phyloP scores from a whole-genome alignment of 202 grass and related monocot genomes.

The Elaeis oleifera region DNA sequence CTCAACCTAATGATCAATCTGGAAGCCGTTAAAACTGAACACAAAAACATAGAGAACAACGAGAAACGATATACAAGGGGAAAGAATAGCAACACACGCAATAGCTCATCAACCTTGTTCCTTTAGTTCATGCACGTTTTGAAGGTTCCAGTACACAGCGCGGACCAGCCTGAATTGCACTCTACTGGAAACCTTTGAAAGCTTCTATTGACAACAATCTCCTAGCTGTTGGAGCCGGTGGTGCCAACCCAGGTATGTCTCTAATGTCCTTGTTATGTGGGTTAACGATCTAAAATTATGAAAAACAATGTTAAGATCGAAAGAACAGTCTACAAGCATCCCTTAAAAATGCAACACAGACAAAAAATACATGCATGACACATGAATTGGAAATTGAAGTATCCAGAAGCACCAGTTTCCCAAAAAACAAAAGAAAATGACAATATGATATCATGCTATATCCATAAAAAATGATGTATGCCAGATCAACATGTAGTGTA shows the following conservation, averaged over 20 bases:
- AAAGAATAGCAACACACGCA: slow-evolving; percentile 18
- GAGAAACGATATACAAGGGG: slow-evolving; percentile 13
- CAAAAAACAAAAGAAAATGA: too few relatives aligned
- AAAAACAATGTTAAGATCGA: neutral
- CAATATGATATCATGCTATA: too few relatives aligned
- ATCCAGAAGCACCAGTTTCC: too few relatives aligned
- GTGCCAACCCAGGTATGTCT: slow-evolving; percentile 82
- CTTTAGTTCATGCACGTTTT: slow-evolving; percentile 11
- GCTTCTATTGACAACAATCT: slow-evolving; percentile 49
- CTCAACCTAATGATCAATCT: slow-evolving; percentile 22
- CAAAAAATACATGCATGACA: too few relatives aligned
- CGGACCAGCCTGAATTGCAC: slow-evolving; percentile 3
- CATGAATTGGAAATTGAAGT: too few relatives aligned
- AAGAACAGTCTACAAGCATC: neutral
- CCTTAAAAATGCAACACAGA: neutral
- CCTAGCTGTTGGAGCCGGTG: slow-evolving; percentile 60
- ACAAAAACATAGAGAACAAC: neutral
- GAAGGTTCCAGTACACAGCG: slow-evolving; percentile 12
- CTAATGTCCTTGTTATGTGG: slow-evolving; percentile 76
- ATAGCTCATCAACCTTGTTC: slow-evolving; percentile 4
- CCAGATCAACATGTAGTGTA: too few relatives aligned
- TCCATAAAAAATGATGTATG: too few relatives aligned
- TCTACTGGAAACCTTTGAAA: slow-evolving; percentile 29
- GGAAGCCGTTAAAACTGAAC: slow-evolving; percentile 32
- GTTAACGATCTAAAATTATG: slow-evolving; percentile 54